Percentiles rank a stretch among this genome's conserved stretches.
Evolutionary conservation across 1,284 basidiomycete genomes (phyloP).

Genomic region (Cutaneotrichosporon dermatis): DNA sequence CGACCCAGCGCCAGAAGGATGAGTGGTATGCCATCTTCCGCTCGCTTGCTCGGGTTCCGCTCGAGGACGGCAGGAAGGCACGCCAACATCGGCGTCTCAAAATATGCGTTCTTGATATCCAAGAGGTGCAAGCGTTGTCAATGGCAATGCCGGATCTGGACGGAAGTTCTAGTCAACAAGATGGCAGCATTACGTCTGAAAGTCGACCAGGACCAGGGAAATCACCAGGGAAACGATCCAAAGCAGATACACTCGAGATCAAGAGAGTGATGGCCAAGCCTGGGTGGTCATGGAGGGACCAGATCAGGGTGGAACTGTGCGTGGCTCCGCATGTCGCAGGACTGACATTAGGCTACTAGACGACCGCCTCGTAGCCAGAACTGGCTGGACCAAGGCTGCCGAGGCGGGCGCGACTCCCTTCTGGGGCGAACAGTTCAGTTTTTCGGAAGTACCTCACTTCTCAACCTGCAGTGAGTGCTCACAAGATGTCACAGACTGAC

Average conservation of each 20-base stretch:
- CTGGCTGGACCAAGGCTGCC: slow-evolving; percentile 26
- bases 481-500: no score
- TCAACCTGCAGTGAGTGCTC: slow-evolving; percentile 23
- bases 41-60: slow-evolving; percentile 9
- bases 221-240: not conserved
- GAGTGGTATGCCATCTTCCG: slow-evolving; percentile 22
- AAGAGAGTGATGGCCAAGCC: not conserved
- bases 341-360: slow-evolving; percentile 20
- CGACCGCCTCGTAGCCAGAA: slow-evolving; percentile 21
- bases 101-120: slow-evolving; percentile 26
- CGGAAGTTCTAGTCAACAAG: slow-evolving; percentile 8
- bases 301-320: slow-evolving; percentile 26
- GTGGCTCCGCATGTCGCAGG: slow-evolving; percentile 1
- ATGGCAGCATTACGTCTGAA: slow-evolving; percentile 1
- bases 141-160: slow-evolving; percentile 2
- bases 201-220: not conserved
- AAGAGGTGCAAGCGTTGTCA: slow-evolving; percentile 10
- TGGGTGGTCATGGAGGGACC: slow-evolving; percentile 27
- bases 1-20: slow-evolving; percentile 8
- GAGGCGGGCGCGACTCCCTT: slow-evolving; percentile 20
- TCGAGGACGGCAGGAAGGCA: not conserved
- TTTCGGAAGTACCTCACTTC: slow-evolving; percentile 22
- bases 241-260: not conserved
- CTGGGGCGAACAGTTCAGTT: slow-evolving; percentile 30
- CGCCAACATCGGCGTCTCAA: slow-evolving; percentile 23